A percentile compares a stretch with the other conserved stretches of the same genome.
Conservation (phyloP, 2,329 filamentous ascomycete genomes). For the Eurotiales sp. region DNA sequence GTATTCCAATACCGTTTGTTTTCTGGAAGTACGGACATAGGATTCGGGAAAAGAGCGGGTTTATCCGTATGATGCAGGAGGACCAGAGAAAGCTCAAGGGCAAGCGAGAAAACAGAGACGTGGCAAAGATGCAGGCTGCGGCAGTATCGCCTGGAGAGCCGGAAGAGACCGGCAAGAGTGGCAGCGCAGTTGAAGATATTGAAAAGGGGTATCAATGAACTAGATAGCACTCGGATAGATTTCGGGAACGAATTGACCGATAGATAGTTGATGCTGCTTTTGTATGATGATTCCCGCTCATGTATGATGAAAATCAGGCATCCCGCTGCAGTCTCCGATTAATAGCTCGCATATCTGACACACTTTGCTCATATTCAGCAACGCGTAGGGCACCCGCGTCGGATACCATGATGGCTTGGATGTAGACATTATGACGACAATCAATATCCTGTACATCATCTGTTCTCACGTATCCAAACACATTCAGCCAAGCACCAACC, state of each 20-base stretch:
- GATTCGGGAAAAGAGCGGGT: conserved; percentile 53
- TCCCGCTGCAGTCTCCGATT: conserved; percentile 25
- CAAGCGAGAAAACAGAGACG: conserved; percentile 28
- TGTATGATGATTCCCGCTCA: too few species aligned
- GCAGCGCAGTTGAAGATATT: background rate
- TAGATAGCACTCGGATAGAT: background rate
- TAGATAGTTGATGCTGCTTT: too few species aligned
- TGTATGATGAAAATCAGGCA: too few species aligned
- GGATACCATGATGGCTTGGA: conserved; percentile 79
- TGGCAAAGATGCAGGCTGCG: conserved; percentile 18
- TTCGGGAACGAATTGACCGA: too few species aligned
- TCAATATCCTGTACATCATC: conserved; percentile 22
- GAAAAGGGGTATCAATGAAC: too few species aligned
- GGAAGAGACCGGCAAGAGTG: conserved; percentile 20
- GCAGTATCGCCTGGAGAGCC: too few species aligned
- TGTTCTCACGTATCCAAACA: conserved; percentile 69
- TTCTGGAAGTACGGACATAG: conserved; percentile 64
- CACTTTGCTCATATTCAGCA: conserved; percentile 63
- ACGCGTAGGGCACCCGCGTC: conserved; percentile 69
- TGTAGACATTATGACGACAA: conserved; percentile 34
- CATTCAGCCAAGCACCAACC: conserved; percentile 82
- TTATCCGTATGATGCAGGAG: conserved; percentile 57
- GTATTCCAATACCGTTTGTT: conserved; percentile 75
- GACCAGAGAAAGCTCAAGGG: conserved; percentile 47
- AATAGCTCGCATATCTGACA: conserved; percentile 40